Conservation (phyloP, 1,284 basidiomycete species). For the Ustilago cynodontis region DNA sequence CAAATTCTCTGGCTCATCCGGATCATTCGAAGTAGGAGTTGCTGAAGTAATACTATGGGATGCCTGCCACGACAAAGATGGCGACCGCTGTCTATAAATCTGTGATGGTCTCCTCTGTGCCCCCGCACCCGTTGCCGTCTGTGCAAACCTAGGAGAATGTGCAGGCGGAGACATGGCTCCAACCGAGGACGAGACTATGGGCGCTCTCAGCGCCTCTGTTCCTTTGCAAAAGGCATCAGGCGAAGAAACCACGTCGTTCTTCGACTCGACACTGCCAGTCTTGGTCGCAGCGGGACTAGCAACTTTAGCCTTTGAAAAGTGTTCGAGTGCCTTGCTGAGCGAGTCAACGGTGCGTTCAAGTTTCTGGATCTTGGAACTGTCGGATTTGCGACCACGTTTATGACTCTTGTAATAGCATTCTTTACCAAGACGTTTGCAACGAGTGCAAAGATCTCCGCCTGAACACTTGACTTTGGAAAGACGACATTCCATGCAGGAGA, state of each 20-base stretch:
- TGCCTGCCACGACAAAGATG: conserved; percentile 33
- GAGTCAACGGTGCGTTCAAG: conserved; percentile 53
- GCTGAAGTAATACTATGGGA: conserved; percentile 39
- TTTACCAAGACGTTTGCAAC: conserved; percentile 47
- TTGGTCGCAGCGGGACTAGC: conserved; percentile 17
- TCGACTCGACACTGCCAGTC: conserved; percentile 3
- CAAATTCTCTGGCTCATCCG: conserved; percentile 51
- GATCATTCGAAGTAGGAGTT: conserved; percentile 44
- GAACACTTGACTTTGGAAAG: conserved; percentile 54
- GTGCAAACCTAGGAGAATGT: conserved; percentile 18
- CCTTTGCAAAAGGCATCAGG: conserved; percentile 24
- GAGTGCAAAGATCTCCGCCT: conserved; percentile 41
- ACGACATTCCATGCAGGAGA: conserved; percentile 56
- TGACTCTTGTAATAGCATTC: conserved; percentile 51
- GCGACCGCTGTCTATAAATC: conserved; percentile 23
- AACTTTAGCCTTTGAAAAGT: conserved; percentile 39
- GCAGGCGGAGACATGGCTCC: conserved; percentile 41
- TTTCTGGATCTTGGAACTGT: conserved; percentile 55
- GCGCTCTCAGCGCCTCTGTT: conserved; percentile 1
- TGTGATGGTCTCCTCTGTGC: conserved; percentile 15
- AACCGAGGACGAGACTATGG: conserved; percentile 10
- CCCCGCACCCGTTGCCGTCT: background rate
- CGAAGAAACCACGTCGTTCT: conserved; percentile 16
- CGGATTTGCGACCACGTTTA: conserved; percentile 56
- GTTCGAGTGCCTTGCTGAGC: conserved; percentile 45